These are phyloP conservation scores for Blastobotrys parvus DNA, from an alignment of 805 yeast genomes.

Conservation along the genomic window DNA sequence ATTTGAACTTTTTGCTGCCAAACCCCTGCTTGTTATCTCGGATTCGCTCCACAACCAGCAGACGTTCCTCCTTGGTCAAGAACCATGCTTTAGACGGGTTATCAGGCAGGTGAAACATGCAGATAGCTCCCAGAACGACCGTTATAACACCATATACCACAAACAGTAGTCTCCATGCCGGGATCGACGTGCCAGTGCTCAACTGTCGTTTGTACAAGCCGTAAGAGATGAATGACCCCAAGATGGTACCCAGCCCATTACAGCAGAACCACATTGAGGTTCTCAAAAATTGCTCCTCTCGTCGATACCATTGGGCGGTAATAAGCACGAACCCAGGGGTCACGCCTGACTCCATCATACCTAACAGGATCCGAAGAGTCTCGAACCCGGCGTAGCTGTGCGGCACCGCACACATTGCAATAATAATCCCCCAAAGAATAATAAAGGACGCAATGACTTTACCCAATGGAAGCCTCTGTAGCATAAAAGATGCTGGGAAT, in stretches of 20 bases:
- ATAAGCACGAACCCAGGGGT: slow-evolving; percentile 52
- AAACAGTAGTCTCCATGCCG: slow-evolving; percentile 48
- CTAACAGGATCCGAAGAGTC: slow-evolving; percentile 40
- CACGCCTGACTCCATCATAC: slow-evolving; percentile 46
- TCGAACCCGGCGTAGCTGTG: slow-evolving; percentile 38
- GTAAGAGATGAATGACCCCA: slow-evolving; percentile 43
- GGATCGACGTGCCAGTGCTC: slow-evolving; percentile 26
- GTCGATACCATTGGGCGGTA: slow-evolving; percentile 51
- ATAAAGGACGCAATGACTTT: slow-evolving; percentile 42
- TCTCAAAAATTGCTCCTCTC: slow-evolving; percentile 38
- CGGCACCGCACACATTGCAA: slow-evolving; percentile 42
- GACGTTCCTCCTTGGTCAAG: slow-evolving; percentile 38
- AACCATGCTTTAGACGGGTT: slow-evolving; percentile 42
- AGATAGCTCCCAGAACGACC: slow-evolving; percentile 27
- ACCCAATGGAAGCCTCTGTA: slow-evolving; percentile 53
- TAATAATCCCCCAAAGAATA: slow-evolving; percentile 54
- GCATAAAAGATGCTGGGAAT: slow-evolving; percentile 36
- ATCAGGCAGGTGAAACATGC: slow-evolving; percentile 38
- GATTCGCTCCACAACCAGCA: slow-evolving; percentile 42
- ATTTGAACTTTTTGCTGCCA: slow-evolving; percentile 46
- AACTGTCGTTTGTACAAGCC: slow-evolving; percentile 24
- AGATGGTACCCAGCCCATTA: slow-evolving; percentile 37
- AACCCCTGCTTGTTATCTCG: slow-evolving; percentile 48
- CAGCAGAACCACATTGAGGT: slow-evolving; percentile 36
- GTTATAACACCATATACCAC: slow-evolving; percentile 52